phyloP scores from a whole-genome alignment of 2,329 filamentous ascomycete species.

The Alternaria brassicae region DNA sequence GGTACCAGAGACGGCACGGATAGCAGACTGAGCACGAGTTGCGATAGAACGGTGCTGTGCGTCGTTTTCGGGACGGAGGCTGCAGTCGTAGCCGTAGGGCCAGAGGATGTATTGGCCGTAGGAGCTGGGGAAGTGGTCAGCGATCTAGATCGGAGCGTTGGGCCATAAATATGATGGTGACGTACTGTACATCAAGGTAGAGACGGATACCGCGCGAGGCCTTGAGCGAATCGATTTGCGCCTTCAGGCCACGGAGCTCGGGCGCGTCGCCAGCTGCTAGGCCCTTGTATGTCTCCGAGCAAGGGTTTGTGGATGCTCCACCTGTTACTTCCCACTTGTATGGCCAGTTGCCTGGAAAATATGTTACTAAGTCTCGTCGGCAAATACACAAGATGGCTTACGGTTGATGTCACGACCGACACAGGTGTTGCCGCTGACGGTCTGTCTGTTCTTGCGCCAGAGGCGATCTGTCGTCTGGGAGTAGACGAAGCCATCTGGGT shows the following conservation, averaged over 20 bases:
- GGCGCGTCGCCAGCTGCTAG: slow-evolving; percentile 42
- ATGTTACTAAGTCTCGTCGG: neutral
- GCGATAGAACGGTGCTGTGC: slow-evolving; percentile 60
- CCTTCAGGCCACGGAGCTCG: slow-evolving; percentile 51
- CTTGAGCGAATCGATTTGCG: slow-evolving; percentile 52
- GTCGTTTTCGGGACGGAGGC: slow-evolving; percentile 55
- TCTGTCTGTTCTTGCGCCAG: slow-evolving; percentile 52
- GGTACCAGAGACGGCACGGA: slow-evolving; percentile 62
- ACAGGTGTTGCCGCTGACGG: slow-evolving; percentile 40
- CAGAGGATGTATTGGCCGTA: slow-evolving; percentile 49
- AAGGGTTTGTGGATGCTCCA: slow-evolving; percentile 48
- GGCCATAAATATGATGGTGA: slow-evolving; percentile 29
- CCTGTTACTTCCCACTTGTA: slow-evolving; percentile 46
- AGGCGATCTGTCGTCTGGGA: slow-evolving; percentile 49
- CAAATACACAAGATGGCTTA: neutral
- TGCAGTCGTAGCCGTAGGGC: slow-evolving; percentile 67
- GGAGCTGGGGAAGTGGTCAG: slow-evolving; percentile 5
- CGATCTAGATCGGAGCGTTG: no score
- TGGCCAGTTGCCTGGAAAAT: slow-evolving; percentile 41
- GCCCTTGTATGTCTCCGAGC: slow-evolving; percentile 49
- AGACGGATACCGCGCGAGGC: slow-evolving; percentile 61
- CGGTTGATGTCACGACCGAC: slow-evolving; percentile 50
- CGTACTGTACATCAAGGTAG: slow-evolving; percentile 71
- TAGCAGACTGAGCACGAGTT: slow-evolving; percentile 57
- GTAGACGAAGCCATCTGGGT: slow-evolving; percentile 47